phyloP scores from a whole-genome alignment of 2,329 filamentous ascomycete species.

The Penicillium occitanis region DNA sequence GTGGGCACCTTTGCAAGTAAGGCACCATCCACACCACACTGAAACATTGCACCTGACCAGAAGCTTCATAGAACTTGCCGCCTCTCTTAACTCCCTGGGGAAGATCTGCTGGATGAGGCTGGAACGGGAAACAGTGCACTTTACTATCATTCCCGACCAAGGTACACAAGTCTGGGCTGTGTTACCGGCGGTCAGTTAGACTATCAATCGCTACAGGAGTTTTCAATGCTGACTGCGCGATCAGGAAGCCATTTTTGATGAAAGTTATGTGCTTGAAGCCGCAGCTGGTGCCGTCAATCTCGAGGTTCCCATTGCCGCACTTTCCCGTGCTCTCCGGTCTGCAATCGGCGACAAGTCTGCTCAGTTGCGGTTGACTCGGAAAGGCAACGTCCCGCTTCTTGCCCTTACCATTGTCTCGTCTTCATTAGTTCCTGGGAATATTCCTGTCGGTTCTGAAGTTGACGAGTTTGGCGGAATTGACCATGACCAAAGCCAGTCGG shows the following conservation, averaged over 20 bases:
- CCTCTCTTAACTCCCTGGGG: slow-evolving; percentile 65
- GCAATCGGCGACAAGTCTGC: slow-evolving; percentile 78
- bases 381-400: slow-evolving; percentile 80
- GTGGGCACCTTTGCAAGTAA: slow-evolving; percentile 55
- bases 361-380: slow-evolving; percentile 87
- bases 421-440: slow-evolving; percentile 45
- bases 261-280: slow-evolving; percentile 75
- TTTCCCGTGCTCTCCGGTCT: slow-evolving; percentile 89
- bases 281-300: slow-evolving; percentile 94
- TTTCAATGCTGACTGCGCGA: neutral
- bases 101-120: slow-evolving; percentile 90
- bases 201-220: neutral
- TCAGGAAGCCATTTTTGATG: slow-evolving; percentile 81
- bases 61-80: slow-evolving; percentile 55
- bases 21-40: slow-evolving; percentile 24
- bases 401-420: slow-evolving; percentile 82
- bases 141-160: slow-evolving; percentile 92
- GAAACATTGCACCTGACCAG: neutral
- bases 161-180: slow-evolving; percentile 96
- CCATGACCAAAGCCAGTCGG: slow-evolving; percentile 29
- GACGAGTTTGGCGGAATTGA: slow-evolving; percentile 32
- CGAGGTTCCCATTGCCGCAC: slow-evolving; percentile 82
- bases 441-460: slow-evolving; percentile 57
- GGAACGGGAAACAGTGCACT: slow-evolving; percentile 81
- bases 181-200: slow-evolving; percentile 46